Base-by-base conservation (phyloP, 768 basidiomycete species). In the Russula brevipes region DNA sequence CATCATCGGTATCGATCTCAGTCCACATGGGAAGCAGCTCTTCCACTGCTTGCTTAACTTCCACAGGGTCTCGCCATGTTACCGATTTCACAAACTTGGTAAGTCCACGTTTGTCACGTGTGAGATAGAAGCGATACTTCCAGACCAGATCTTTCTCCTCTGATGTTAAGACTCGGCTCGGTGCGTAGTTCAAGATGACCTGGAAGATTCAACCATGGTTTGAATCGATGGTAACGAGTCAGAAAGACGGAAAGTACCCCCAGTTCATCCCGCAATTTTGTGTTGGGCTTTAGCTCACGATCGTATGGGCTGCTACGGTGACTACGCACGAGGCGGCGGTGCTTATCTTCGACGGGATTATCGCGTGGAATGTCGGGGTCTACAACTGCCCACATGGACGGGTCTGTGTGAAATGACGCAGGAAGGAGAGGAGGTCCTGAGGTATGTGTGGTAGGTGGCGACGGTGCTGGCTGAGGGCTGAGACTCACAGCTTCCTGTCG, bases 81-180 rank as follows among this genome's bases (percentile, higher is more conserved):
- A 99, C 97, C 36, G 93, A 94, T 73, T 93, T 98, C 57, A 99
- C 81, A 76, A 99, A 99, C 73, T 99, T 99, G 39, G 96, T 98
- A 45, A 98, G 81, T 2, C 95, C 94, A 10, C 91, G 86, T 75
- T 93, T 95, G 73, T 95, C 92, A 39, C 94, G 79, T 3, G 88
- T 85, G 11, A 99, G 85, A 68, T 97, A 98, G 76, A 98, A 99
- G n/a, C 97, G 85, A 80, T 96, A 99, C 73, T 96, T 95, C 97
- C 97, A 99, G 44, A 98, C 87, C 46, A 95, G 78, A 68, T 98
- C 96, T 71, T 96, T 97, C 76, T 98, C 96, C 70, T 94, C 91
- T 0, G 93, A 86, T 4, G 85, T 90, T 8, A 99, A 79, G 10
- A 82, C 80, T 63, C 88, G 91, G 62, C 90, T 95, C 0, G 97